Evolutionary conservation across 2,329 filamentous ascomycete species (phyloP).

Genomic region (Penicillium sp.): DNA sequence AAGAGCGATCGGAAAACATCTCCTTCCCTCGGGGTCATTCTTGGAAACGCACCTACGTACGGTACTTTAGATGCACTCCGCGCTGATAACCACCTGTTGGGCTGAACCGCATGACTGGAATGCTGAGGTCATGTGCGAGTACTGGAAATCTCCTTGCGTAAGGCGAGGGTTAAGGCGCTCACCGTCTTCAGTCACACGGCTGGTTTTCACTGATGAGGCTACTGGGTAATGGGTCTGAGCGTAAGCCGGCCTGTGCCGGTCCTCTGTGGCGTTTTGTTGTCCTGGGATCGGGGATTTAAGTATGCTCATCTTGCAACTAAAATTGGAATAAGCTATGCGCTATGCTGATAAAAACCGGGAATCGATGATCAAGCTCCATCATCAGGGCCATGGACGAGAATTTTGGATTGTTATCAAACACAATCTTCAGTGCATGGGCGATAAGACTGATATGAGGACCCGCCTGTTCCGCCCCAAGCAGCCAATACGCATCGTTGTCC

Average conservation of each 20-base stretch:
- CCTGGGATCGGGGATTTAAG: neutral
- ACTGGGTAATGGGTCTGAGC: neutral
- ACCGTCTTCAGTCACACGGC: neutral
- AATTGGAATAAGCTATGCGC: neutral
- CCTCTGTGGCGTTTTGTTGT: neutral
- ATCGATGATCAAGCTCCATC: neutral
- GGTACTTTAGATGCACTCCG: neutral
- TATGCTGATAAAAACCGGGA: neutral
- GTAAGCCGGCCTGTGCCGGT: neutral
- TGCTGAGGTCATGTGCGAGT: neutral
- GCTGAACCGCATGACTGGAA: neutral
- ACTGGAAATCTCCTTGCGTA: neutral
- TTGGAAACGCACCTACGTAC: no score
- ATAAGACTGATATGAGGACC: constrained; percentile 6
- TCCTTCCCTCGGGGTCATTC: no score
- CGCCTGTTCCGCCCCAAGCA: neutral
- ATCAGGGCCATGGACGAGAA: neutral
- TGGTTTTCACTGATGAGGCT: neutral
- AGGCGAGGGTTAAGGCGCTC: neutral
- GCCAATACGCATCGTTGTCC: constrained; percentile 8
- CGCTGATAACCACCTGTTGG: neutral
- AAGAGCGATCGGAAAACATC: no score
- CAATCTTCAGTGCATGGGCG: neutral
- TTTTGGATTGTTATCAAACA: neutral
- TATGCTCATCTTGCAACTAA: neutral